A percentile compares a stretch with the other conserved stretches of the same genome.
phyloP scores from a whole-genome alignment of 2,329 filamentous ascomycete genomes.

The Thelonectria olida region DNA sequence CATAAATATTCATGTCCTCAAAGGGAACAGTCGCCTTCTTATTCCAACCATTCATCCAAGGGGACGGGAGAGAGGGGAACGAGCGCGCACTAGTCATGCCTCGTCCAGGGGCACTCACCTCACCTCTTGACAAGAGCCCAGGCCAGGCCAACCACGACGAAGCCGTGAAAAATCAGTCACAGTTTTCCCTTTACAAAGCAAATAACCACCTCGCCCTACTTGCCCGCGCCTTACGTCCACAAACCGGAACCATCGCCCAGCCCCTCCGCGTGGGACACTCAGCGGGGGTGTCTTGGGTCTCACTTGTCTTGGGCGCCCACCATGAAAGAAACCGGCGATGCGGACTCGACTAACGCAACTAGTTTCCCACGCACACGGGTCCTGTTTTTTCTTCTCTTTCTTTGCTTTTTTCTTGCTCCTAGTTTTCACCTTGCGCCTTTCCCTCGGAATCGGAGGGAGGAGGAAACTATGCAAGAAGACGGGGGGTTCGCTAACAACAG shows the following conservation, averaged over 20 bases:
- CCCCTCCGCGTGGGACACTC: too few relatives aligned
- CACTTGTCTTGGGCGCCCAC: not conserved
- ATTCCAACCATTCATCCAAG: not conserved
- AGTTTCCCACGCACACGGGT: constrained; percentile 1
- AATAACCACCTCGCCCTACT: not conserved
- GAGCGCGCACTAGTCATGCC: constrained; percentile 1
- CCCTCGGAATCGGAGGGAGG: not conserved
- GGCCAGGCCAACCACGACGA: not conserved
- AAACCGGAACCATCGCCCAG: not conserved
- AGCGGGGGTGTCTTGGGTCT: too few relatives aligned
- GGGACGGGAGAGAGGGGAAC: not conserved
- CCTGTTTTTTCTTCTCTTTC: not conserved
- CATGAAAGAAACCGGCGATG: not conserved
- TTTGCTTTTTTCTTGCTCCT: not conserved
- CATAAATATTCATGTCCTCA: not conserved
- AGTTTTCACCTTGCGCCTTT: not conserved
- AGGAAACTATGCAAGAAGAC: not conserved
- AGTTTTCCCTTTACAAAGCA: not conserved
- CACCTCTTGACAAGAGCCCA: not conserved
- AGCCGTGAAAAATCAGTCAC: not conserved
- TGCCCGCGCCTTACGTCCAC: not conserved
- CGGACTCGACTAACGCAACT: not conserved
- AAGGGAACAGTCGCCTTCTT: not conserved
- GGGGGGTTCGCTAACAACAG: not conserved
- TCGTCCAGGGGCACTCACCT: not conserved